Evolutionary conservation across 805 yeast species (phyloP).

Genomic region (Lipomyces sp.): DNA sequence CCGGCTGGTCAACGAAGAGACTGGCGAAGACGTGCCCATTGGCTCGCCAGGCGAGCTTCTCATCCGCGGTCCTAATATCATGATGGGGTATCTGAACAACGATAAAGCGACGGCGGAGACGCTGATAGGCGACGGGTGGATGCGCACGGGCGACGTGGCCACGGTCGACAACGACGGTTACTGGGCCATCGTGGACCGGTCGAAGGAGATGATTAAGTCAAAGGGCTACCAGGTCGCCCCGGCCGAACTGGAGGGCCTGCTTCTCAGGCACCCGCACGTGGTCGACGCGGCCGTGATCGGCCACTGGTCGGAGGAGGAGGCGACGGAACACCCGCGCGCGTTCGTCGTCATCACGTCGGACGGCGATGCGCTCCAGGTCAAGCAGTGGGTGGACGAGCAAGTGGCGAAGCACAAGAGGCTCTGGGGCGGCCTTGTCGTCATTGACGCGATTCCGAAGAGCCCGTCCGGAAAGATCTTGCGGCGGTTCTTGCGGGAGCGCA

Average conservation of each 20-base stretch:
- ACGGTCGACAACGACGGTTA: conserved; percentile 40
- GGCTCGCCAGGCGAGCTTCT: conserved; percentile 53
- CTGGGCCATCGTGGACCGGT: conserved; percentile 54
- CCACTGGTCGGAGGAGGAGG: conserved; percentile 62
- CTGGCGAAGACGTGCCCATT: conserved; percentile 50
- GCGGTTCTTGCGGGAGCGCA: conserved; percentile 45
- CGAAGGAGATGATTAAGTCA: conserved; percentile 63
- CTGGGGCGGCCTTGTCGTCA: conserved; percentile 55
- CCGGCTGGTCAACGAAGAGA: conserved; percentile 42
- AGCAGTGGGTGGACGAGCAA: conserved; percentile 38
- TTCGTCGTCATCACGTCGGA: conserved; percentile 34
- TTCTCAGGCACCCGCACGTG: conserved; percentile 61
- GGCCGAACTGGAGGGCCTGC: conserved; percentile 82
- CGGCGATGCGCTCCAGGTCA: conserved; percentile 31
- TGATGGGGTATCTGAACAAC: conserved; percentile 50
- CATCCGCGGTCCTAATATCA: conserved; percentile 56
- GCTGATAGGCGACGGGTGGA: conserved; percentile 52
- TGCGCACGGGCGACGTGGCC: conserved; percentile 58
- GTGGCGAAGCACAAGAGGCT: conserved; percentile 41
- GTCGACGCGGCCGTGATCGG: conserved; percentile 91
- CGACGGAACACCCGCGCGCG: conserved; percentile 60
- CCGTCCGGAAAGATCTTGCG: conserved; percentile 94
- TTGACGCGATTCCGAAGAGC: conserved; percentile 86
- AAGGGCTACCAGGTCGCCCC: conserved; percentile 90
- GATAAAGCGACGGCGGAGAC: conserved; percentile 47